Evolutionary conservation across 257 asterid species (phyloP).

Genomic region (Solanum pinnatisectum): DNA sequence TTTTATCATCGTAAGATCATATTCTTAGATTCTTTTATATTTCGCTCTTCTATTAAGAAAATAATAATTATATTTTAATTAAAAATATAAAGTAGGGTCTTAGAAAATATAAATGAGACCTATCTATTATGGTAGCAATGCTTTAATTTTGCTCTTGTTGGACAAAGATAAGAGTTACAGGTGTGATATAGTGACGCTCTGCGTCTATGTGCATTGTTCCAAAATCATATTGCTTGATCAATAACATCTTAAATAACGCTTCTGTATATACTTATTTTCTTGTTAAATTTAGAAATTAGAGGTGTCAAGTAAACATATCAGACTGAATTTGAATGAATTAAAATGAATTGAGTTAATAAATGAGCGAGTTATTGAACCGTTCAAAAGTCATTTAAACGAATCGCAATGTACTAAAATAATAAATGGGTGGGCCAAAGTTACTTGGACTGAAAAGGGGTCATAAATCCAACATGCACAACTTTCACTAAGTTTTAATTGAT

Average conservation of each 20-base stretch:
- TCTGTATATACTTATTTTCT: not conserved
- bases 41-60: not conserved
- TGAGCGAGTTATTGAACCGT: not conserved
- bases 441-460: not conserved
- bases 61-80: too few relatives aligned
- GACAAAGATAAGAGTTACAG: not conserved
- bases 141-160: not conserved
- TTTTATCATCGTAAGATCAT: too few relatives aligned
- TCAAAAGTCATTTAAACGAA: too few relatives aligned
- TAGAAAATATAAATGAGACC: not conserved
- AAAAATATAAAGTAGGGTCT: not conserved
- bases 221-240: not conserved
- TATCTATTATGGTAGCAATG: not conserved
- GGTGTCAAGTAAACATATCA: not conserved
- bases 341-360: not conserved
- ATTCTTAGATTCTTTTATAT: not conserved
- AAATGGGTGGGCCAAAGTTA: too few relatives aligned
- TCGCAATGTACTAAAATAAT: too few relatives aligned
- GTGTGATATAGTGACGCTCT: not conserved
- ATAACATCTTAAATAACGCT: not conserved
- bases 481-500: too few relatives aligned
- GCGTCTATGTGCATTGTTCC: not conserved
- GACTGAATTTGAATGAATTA: not conserved
- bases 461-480: too few relatives aligned
- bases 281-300: not conserved